Evolutionary conservation across 805 yeast species (phyloP).

Genomic region (Candida maris): DNA sequence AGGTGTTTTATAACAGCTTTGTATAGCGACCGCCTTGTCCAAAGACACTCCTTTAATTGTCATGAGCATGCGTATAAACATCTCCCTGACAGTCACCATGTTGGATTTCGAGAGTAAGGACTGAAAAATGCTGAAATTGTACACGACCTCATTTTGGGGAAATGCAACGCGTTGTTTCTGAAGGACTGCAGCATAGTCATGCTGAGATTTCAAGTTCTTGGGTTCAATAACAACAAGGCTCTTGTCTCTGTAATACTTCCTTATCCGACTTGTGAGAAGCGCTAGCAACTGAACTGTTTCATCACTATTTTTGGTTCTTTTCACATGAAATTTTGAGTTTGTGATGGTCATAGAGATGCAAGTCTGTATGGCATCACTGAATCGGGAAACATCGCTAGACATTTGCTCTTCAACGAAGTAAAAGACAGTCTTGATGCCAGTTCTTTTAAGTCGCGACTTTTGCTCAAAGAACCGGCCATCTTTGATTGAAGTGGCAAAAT

Average conservation of each 20-base stretch:
- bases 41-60: conserved; percentile 75
- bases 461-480: conserved; percentile 93
- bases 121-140: conserved; percentile 55
- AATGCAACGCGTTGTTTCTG: conserved; percentile 35
- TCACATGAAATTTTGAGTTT: conserved; percentile 61
- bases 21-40: conserved; percentile 81
- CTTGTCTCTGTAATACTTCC: conserved; percentile 34
- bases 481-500: conserved; percentile 71
- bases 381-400: conserved; percentile 39
- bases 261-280: conserved; percentile 44
- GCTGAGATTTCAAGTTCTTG: conserved; percentile 43
- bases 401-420: conserved; percentile 79
- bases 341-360: conserved; percentile 69
- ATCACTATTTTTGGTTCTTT: conserved; percentile 66
- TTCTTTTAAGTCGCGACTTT: conserved; percentile 65
- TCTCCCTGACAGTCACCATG: conserved; percentile 67
- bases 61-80: conserved; percentile 74
- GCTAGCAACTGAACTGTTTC: conserved; percentile 65
- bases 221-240: conserved; percentile 51
- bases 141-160: conserved; percentile 37
- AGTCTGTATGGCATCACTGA: conserved; percentile 69
- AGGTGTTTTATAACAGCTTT: conserved; percentile 70
- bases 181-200: conserved; percentile 43
- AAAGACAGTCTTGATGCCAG: conserved; percentile 63
- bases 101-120: conserved; percentile 66